Base-by-base conservation (phyloP, 2,329 filamentous ascomycete species). In the Pseudogymnoascus sp. region DNA sequence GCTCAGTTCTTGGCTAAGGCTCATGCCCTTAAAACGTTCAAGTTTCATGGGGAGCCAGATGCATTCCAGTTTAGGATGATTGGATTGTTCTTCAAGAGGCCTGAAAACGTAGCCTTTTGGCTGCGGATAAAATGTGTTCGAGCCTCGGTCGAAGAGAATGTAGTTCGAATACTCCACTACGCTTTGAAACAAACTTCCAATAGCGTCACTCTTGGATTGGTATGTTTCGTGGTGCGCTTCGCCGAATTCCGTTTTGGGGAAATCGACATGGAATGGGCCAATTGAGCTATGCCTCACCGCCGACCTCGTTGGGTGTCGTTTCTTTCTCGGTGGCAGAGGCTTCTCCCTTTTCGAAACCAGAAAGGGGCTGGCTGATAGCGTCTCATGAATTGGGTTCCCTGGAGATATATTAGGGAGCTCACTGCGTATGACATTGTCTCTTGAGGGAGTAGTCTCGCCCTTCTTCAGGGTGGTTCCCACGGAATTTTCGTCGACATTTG, bases 101-200 rank as follows among this genome's bases (percentile, higher is more conserved):
- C 61, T 40, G 68, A 67, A 40, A 65, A 62, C 2, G 40, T 21
- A 29, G 59, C 59, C 21, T 63, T 65, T 7, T 59, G 56, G 26
- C 63, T 33, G n/a, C 64, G 63, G 29, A 64, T 65, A 44, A 62
- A 60, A 21, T 65, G 61, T 5, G 38, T 62, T 17, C 44, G 50
- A 15, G 23, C 61, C 19, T 42, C 60, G 62, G 63, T 69, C 63
- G 33, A 65, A 67, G 13, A 65, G 65, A 35, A 60, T 68, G 40
- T 64, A 67, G 42, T 67, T 65, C 15, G 68, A 65, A 60, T 66
- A 66, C 21, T 67, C 60, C 9, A 64, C 63, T n/a, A 62, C n/a
- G 11, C 65, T 69, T 38, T 65, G 62, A 7, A 46, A 65, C 5
- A 69, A 35, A 17, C 61, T 63, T n/a, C 61, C 38, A 31, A 71